A percentile compares a stretch with the other conserved stretches of the same genome.
Evolutionary conservation across 495 filamentous ascomycete species (phyloP).

Genomic region (Penicillium manginii): DNA sequence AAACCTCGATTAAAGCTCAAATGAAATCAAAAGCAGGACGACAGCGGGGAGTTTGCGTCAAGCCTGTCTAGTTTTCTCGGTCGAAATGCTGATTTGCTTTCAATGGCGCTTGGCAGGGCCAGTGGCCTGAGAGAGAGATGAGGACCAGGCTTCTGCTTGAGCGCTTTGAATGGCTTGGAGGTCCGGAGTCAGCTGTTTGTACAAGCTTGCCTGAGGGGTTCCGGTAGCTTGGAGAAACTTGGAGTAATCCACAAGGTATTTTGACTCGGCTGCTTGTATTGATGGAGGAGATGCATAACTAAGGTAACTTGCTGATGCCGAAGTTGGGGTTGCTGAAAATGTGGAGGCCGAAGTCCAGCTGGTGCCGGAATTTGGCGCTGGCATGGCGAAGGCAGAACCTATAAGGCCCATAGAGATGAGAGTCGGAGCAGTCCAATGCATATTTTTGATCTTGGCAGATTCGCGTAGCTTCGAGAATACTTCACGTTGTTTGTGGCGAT

Average conservation of each 20-base stretch:
- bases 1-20: background rate
- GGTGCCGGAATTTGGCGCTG: background rate
- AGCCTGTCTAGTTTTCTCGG: background rate
- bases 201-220: background rate
- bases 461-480: too few species aligned
- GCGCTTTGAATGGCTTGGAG: constrained; percentile 1
- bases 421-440: background rate
- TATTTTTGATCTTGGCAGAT: background rate
- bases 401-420: background rate
- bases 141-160: background rate
- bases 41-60: too few species aligned
- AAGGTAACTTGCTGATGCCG: background rate
- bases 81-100: background rate
- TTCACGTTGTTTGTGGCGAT: too few species aligned
- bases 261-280: background rate
- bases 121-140: background rate
- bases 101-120: background rate
- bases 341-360: background rate
- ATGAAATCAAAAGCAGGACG: background rate
- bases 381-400: background rate
- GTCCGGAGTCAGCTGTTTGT: background rate
- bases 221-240: background rate
- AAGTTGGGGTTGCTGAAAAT: background rate
- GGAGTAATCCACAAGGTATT: background rate
- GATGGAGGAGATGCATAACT: background rate